These are phyloP conservation scores for Pestalotiopsis fici DNA, from an alignment of 2,329 filamentous ascomycete species.

Conservation along the genomic window DNA sequence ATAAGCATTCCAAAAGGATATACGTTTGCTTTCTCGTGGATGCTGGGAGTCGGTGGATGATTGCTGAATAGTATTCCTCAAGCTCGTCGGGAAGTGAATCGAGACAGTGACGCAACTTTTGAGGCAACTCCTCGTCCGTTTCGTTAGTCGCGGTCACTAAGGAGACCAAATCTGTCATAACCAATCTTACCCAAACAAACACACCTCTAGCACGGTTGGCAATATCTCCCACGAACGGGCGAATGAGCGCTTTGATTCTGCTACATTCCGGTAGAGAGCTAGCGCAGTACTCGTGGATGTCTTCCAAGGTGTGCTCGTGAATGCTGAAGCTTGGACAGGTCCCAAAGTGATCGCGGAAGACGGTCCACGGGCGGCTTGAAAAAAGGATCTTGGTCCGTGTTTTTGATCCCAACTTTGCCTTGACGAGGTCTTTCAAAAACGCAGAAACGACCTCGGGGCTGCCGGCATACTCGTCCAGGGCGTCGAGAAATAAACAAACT, in stretches of 20 bases:
- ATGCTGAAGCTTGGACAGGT: slow-evolving; percentile 9
- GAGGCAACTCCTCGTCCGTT: slow-evolving; percentile 13
- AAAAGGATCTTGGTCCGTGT: slow-evolving; percentile 15
- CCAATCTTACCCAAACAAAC: slow-evolving; percentile 18
- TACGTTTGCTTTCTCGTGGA: neutral
- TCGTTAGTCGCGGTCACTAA: neutral
- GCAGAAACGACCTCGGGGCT: slow-evolving; percentile 12
- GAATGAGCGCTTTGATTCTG: neutral
- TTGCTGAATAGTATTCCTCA: neutral
- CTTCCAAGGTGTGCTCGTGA: slow-evolving; percentile 15
- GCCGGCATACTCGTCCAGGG: slow-evolving; percentile 17
- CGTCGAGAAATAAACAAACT: slow-evolving; percentile 16
- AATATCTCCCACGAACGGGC: slow-evolving; percentile 7
- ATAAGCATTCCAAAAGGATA: neutral
- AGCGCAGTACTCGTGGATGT: slow-evolving; percentile 18
- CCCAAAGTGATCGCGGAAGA: slow-evolving; percentile 9
- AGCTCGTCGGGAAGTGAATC: neutral
- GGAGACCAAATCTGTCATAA: neutral
- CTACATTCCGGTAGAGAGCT: neutral
- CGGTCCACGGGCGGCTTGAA: slow-evolving; percentile 15
- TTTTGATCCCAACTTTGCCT: neutral
- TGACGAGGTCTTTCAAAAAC: slow-evolving; percentile 8
- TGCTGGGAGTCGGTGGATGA: neutral
- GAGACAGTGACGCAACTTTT: neutral
- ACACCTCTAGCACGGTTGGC: slow-evolving; percentile 14